phyloP scores from a whole-genome alignment of 2,329 filamentous ascomycete species.

The Tolypocladium guangdongense region DNA sequence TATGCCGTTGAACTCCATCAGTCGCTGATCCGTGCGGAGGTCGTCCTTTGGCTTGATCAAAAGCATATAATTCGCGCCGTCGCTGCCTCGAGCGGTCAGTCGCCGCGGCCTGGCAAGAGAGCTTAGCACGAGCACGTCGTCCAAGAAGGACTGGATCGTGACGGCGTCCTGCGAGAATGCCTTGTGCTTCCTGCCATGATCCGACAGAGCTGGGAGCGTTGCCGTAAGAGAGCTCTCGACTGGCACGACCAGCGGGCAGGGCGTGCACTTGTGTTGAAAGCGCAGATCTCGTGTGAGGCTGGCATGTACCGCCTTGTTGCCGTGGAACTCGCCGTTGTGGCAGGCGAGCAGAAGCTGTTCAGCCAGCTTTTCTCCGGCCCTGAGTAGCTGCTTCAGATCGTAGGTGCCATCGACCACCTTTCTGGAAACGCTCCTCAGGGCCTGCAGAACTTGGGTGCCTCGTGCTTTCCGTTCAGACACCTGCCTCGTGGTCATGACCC shows the following conservation, averaged over 20 bases:
- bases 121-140: conserved; percentile 81
- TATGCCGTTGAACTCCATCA: conserved; percentile 99
- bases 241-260: conserved; percentile 79
- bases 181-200: conserved; percentile 65
- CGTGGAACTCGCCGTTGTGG: conserved; percentile 62
- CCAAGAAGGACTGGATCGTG: conserved; percentile 68
- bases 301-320: conserved; percentile 53
- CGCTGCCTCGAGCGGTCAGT: conserved; percentile 76
- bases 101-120: conserved; percentile 90
- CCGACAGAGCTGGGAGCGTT: conserved; percentile 63
- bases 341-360: conserved; percentile 74
- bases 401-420: conserved; percentile 39
- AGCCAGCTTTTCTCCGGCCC: conserved; percentile 70
- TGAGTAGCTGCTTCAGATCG: conserved; percentile 63
- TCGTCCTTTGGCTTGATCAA: conserved; percentile 98
- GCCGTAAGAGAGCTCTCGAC: conserved; percentile 77
- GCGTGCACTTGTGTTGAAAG: conserved; percentile 76
- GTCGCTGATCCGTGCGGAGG: conserved; percentile 87
- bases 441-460: conserved; percentile 40
- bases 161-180: conserved; percentile 81
- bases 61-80: conserved; percentile 80
- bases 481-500: conserved; percentile 72
- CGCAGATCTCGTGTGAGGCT: conserved; percentile 68
- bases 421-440: conserved; percentile 34
- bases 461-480: conserved; percentile 50